These are phyloP conservation scores for Acmispon strigosus DNA, from an alignment of 306 rosid genomes.

Conservation along the genomic window DNA sequence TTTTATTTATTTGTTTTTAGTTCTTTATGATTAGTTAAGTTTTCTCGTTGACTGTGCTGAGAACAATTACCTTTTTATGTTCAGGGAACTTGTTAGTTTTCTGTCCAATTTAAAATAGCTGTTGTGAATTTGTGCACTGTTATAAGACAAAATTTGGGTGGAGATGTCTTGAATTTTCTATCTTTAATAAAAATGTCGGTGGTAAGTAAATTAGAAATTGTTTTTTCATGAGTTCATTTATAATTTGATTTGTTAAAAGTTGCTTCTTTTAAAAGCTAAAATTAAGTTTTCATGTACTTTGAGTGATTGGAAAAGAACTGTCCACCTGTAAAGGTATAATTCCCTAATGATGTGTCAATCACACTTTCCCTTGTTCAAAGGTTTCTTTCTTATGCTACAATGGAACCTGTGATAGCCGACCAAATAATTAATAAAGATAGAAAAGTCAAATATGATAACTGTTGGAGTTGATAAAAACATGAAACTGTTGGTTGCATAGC, in stretches of 20 bases:
- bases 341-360: conserved; percentile 20
- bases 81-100: not conserved
- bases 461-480: conserved; percentile 5
- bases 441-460: not conserved
- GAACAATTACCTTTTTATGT: not conserved
- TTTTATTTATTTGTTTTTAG: not conserved
- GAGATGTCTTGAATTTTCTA: not conserved
- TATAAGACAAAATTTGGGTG: not conserved
- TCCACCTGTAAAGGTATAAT: conserved; percentile 18
- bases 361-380: not conserved
- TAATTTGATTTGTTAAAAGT: not conserved
- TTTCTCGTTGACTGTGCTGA: not conserved
- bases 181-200: not conserved
- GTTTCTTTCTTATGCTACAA: conserved; percentile 21
- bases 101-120: not conserved
- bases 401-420: conserved; percentile 17
- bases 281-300: conserved; percentile 1
- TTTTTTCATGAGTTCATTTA: not conserved
- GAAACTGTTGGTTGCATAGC: not conserved
- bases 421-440: conserved; percentile 8
- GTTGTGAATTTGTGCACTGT: conserved; percentile 14
- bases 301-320: conserved; percentile 15
- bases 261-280: not conserved
- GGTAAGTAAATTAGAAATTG: not conserved
- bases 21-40: not conserved